These are phyloP conservation scores for Ormosia emarginata DNA, from an alignment of 306 rosid genomes.

Conservation along the genomic window DNA sequence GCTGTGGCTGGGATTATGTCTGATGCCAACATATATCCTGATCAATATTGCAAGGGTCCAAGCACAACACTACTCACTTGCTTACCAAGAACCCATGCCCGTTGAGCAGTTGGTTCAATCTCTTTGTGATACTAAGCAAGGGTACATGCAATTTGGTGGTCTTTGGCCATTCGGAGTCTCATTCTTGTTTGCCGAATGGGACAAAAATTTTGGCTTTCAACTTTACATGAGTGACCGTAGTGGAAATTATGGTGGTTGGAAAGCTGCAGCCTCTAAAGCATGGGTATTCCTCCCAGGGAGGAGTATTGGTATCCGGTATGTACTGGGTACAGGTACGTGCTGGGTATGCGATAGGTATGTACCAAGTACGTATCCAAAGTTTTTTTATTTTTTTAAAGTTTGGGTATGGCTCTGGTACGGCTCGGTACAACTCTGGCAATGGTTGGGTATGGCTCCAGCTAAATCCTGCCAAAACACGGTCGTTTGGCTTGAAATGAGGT, in stretches of 20 bases:
- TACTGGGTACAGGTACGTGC: too few relatives aligned
- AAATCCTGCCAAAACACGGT: too few relatives aligned
- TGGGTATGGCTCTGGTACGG: too few relatives aligned
- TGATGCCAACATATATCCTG: constrained; percentile 49
- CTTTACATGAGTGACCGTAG: constrained; percentile 60
- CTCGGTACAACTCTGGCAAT: too few relatives aligned
- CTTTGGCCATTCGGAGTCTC: constrained; percentile 51
- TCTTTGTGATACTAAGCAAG: constrained; percentile 52
- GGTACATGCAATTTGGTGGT: constrained; percentile 51
- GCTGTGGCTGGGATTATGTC: constrained; percentile 59
- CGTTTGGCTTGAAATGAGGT: too few relatives aligned
- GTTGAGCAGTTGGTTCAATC: constrained; percentile 53
- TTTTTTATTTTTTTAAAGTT: too few relatives aligned
- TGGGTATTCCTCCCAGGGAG: too few relatives aligned
- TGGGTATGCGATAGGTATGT: too few relatives aligned
- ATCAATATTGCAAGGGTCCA: constrained; percentile 52
- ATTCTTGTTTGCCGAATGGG: constrained; percentile 53
- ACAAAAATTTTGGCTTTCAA: constrained; percentile 47
- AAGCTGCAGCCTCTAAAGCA: constrained; percentile 56
- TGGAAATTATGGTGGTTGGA: constrained; percentile 56
- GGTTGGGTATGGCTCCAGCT: too few relatives aligned
- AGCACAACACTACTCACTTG: constrained; percentile 45
- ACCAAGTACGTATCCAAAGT: too few relatives aligned
- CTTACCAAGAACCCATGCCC: constrained; percentile 57
- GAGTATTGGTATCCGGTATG: too few relatives aligned